phyloP scores from a whole-genome alignment of 495 filamentous ascomycete species.

The Tuber umbilicatum region DNA sequence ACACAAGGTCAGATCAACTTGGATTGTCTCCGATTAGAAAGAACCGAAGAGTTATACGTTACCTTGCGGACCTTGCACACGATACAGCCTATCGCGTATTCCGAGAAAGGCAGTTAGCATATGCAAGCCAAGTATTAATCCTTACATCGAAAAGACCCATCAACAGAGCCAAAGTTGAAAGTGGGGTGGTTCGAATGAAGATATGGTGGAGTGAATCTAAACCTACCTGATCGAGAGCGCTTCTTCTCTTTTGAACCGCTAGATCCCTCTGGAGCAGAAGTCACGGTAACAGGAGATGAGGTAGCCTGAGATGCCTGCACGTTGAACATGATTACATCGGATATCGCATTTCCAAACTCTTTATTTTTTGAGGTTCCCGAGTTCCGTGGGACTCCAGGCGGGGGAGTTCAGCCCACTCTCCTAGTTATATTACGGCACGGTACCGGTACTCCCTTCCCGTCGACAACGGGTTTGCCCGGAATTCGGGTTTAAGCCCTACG shows the following conservation, averaged over 20 bases:
- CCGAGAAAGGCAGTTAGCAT: neutral
- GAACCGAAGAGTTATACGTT: neutral
- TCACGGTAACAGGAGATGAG: neutral
- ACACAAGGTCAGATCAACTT: neutral
- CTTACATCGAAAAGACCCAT: neutral
- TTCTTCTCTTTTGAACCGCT: neutral
- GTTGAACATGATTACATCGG: slow-evolving; percentile 4
- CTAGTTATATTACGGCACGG: neutral
- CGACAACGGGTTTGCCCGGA: neutral
- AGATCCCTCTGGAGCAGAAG: neutral
- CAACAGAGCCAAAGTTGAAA: neutral
- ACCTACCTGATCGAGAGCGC: neutral
- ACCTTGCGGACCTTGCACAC: slow-evolving; percentile 2
- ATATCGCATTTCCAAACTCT: slow-evolving; percentile 4
- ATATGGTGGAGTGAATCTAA: neutral
- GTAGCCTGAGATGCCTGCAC: neutral
- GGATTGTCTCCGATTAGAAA: neutral
- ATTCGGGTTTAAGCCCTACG: neutral
- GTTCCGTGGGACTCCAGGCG: neutral
- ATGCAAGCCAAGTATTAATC: neutral
- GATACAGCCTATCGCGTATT: neutral
- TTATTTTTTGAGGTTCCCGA: neutral
- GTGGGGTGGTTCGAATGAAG: neutral
- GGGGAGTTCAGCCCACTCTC: slow-evolving; percentile 3
- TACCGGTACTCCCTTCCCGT: neutral